Evolutionary conservation across 1,139 yeast species (phyloP).

Genomic region (Lodderomyces metapsilosis): DNA sequence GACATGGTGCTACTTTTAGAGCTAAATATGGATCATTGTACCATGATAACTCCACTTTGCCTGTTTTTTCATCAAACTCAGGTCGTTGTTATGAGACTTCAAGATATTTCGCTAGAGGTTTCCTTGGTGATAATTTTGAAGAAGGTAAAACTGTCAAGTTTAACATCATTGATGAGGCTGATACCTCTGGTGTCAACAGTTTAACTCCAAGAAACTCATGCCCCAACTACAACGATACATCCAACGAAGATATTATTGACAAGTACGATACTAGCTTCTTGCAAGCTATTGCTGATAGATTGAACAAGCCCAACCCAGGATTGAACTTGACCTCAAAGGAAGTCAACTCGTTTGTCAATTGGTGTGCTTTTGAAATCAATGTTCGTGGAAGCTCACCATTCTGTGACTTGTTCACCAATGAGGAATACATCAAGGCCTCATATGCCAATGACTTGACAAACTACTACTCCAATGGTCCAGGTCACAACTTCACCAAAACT

Average conservation of each 20-base stretch:
- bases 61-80: conserved; percentile 35
- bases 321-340: conserved; percentile 43
- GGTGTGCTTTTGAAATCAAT: conserved; percentile 58
- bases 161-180: conserved; percentile 27
- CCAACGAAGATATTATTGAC: conserved; percentile 11
- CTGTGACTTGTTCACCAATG: conserved; percentile 49
- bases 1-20: conserved; percentile 36
- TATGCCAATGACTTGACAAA: conserved; percentile 38
- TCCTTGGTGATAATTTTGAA: conserved; percentile 26
- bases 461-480: conserved; percentile 52
- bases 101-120: conserved; percentile 33
- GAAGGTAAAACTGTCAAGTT: conserved; percentile 21
- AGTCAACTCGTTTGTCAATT: conserved; percentile 34
- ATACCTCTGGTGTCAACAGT: conserved; percentile 34
- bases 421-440: conserved; percentile 43
- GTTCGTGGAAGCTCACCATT: conserved; percentile 48
- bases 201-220: conserved; percentile 30
- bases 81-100: conserved; percentile 31
- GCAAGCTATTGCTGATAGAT: conserved; percentile 34
- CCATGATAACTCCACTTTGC: conserved; percentile 20
- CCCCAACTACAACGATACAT: conserved; percentile 20
- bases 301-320: conserved; percentile 27
- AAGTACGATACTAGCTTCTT: conserved; percentile 25
- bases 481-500: conserved; percentile 39
- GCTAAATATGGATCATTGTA: conserved; percentile 31